A percentile compares a stretch with the other conserved stretches of the same genome.
These are phyloP conservation scores for Thozetella sp. DNA, from an alignment of 495 filamentous ascomycete species.

Conservation along the genomic window DNA sequence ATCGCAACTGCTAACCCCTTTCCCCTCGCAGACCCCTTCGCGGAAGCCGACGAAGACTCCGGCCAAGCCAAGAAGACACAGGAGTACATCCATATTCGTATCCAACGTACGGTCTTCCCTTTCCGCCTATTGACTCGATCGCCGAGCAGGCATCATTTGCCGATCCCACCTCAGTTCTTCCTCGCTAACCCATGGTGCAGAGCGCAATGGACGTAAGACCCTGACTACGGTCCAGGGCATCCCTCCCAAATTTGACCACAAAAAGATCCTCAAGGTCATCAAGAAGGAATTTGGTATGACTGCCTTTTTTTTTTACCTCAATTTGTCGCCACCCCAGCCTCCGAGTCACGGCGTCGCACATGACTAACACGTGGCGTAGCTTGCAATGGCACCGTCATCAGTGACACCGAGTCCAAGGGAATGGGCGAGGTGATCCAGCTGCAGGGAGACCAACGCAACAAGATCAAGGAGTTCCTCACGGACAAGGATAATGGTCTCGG, in stretches of 20 bases:
- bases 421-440: conserved; percentile 99
- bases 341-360: background rate
- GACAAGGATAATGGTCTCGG: conserved; percentile 92
- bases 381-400: conserved; percentile 99
- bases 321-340: too few relatives aligned
- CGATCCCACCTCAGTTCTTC: conserved; percentile 5
- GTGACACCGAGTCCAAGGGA: conserved; percentile 69
- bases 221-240: conserved; percentile 99
- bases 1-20: conserved; percentile 15
- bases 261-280: conserved; percentile 99
- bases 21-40: conserved; percentile 87
- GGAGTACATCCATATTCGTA: conserved; percentile 99
- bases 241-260: conserved; percentile 97
- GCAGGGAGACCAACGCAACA: conserved; percentile 98
- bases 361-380: conserved; percentile 50
- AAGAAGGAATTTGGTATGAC: conserved; percentile 97
- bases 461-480: conserved; percentile 96
- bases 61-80: conserved; percentile 87
- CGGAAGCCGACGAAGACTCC: conserved; percentile 99
- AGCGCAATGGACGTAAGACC: conserved; percentile 99
- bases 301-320: background rate
- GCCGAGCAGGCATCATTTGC: background rate
- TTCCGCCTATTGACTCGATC: conserved; percentile 6
- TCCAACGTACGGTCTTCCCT: conserved; percentile 81
- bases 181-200: conserved; percentile 44